phyloP scores from a whole-genome alignment of 2,329 filamentous ascomycete genomes.

The Aspergillus fumigatus region DNA sequence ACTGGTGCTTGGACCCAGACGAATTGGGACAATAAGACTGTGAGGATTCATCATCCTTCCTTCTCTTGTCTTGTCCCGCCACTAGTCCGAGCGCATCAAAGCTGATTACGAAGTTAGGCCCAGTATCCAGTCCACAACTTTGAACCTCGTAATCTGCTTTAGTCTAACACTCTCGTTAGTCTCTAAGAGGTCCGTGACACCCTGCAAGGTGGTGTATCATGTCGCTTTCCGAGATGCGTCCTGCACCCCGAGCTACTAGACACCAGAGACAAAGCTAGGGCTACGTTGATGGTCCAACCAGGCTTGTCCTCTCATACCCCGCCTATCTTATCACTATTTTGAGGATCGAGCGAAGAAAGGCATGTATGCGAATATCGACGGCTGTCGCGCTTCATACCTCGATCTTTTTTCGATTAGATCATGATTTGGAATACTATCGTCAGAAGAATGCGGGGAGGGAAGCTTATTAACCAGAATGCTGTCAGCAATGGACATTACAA shows the following conservation, averaged over 20 bases:
- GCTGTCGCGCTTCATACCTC: background rate
- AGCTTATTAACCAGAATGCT: slow-evolving; percentile 3
- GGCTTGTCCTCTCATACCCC: background rate
- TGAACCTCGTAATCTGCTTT: slow-evolving; percentile 11
- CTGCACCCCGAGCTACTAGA: background rate
- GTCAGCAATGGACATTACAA: background rate
- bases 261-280: slow-evolving; percentile 2
- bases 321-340: background rate
- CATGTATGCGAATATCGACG: background rate
- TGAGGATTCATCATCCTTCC: background rate
- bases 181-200: slow-evolving; percentile 23
- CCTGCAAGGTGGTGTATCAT: slow-evolving; percentile 15
- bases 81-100: background rate
- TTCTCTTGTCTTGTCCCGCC: background rate
- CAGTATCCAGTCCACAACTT: background rate
- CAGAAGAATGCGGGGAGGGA: slow-evolving; percentile 1
- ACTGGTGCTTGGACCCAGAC: background rate
- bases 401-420: background rate
- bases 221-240: slow-evolving; percentile 18
- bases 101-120: background rate
- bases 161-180: slow-evolving; percentile 10
- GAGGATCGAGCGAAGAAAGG: background rate
- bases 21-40: background rate
- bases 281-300: too few species aligned
- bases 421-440: slow-evolving; percentile 7